Evolutionary conservation across 495 filamentous ascomycete species (phyloP), one percentile per base, ranked within the genome.

Genomic region (Annulohypoxylon bovei): DNA sequence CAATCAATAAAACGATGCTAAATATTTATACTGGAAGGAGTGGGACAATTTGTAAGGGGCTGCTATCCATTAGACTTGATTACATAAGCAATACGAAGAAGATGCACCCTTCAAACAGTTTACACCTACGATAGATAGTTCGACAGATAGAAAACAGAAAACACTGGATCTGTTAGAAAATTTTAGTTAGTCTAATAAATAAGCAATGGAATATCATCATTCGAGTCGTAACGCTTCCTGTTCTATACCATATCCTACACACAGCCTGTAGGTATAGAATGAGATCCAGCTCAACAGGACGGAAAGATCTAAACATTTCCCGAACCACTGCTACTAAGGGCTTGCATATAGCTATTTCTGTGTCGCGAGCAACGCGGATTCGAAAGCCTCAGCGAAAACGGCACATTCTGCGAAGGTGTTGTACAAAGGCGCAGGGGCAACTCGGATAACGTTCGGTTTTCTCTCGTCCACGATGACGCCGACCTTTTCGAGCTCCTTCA

Each of bases 351-450:
- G 27, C 16, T 18, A 37, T 30, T 74, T 72, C 60, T 70, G 69
- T 12, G 76, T 77, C 54, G 75, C 65, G 7, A 79, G 68, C 56
- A 90, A 65, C n/a, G 87, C 90, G 20, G 68, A 59, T n/a, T 76
- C 77, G 62, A 92, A 87, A n/a, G 82, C 87, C 60, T 86, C 79
- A 18, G 89, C 88, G 78, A 98, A 98, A 8, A 83, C 75, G 81
- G 89, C 92, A 16, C 93, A 91, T 72, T 99, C 95, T 54, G 76
- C 76, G 76, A 90, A 98, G 0, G 84, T 88, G 78, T 97, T 98
- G 78, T 97, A 99, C 57, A 98, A 74, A 33, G 95, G 94, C 30
- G 92, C 90, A 1, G 95, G 96, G 16, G 95, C 93, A n/a, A 98
- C 92, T 6, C 95, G 83, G 30, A 99, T 86, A 25, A 99, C 96